Evolutionary conservation across 2,329 filamentous ascomycete genomes (phyloP), one percentile per base, ranked within the genome.

Genomic region (Falciphora oryzae): DNA sequence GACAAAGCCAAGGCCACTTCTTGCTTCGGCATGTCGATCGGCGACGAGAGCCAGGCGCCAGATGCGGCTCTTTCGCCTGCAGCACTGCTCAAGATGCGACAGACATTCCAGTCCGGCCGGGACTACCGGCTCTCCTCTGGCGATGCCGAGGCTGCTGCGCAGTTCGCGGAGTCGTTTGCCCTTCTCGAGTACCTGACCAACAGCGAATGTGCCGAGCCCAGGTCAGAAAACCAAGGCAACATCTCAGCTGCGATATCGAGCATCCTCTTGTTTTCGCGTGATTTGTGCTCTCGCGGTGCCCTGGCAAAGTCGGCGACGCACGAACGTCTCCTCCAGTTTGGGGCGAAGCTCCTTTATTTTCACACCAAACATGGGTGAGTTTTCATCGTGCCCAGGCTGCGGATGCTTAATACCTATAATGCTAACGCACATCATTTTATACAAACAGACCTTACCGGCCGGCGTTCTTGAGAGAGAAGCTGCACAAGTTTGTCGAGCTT

Each of bases 261-360:
- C 65, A 77, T 81, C 63, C 77, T 73, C 44, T 69, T 68, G 13
- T 80, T 77, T 65, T 83, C 80, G 11, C 68, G 71, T 1, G 80
- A 80, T 4, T 74, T 86, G 5, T 70, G 72, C 6, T 72, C 76
- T 3, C 78, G 77, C 44, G 71, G 74, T 8, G 68, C 35, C 16
- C 59, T 74, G 7, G 71, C 69, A 7, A 60, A 67, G 0, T 75
- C 76, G 10, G 67, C 75, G 0, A 71, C 77, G 2, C 82, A 86
- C 53, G 90, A 96, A 73, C 77, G 83, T 0, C 76, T 92, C 0
- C 83, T 93, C 22, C 91, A 96, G 76, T 82, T 82, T 65, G 85
- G 87, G 35, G 83, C 89, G 7, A 82, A 80, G 11, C 76, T 97
- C 0, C 75, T 97, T 1, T 85, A 86, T 66, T 76, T 86, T 67